Conservation (phyloP, 176 grass and related monocot genomes). For the Carex myosuroides region DNA sequence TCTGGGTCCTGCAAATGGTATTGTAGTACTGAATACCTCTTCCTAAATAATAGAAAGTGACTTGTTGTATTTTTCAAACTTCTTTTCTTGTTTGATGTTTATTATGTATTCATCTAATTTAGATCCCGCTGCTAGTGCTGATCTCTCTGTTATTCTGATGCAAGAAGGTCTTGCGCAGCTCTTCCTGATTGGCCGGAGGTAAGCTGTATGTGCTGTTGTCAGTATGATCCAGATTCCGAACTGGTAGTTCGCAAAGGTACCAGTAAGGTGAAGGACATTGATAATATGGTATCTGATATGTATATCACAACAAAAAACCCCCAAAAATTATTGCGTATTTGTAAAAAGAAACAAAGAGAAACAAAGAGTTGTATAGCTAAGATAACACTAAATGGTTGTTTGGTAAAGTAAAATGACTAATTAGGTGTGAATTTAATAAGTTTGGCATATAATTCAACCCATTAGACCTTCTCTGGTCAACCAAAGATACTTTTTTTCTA, state of each 20-base stretch:
- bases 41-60: not conserved
- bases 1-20: not conserved
- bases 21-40: not conserved
- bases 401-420: not conserved
- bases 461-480: not conserved
- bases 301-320: not conserved
- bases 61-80: not conserved
- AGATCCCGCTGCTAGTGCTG: conserved; percentile 97
- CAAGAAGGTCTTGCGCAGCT: conserved; percentile 96
- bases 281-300: not conserved
- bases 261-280: not conserved
- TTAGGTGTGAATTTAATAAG: not conserved
- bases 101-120: conserved; percentile 1
- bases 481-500: not conserved
- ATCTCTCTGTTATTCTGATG: conserved; percentile 96
- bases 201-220: not conserved
- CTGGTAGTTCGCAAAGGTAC: conserved; percentile 1
- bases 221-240: not conserved
- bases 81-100: conserved; percentile 15
- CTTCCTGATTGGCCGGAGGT: conserved; percentile 89
- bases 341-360: not conserved
- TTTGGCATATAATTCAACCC: not conserved
- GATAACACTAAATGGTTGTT: not conserved
- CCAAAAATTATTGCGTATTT: not conserved
- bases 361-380: not conserved